Base-by-base conservation (phyloP, 1,284 basidiomycete species). In the Lignosus rhinocerotis region DNA sequence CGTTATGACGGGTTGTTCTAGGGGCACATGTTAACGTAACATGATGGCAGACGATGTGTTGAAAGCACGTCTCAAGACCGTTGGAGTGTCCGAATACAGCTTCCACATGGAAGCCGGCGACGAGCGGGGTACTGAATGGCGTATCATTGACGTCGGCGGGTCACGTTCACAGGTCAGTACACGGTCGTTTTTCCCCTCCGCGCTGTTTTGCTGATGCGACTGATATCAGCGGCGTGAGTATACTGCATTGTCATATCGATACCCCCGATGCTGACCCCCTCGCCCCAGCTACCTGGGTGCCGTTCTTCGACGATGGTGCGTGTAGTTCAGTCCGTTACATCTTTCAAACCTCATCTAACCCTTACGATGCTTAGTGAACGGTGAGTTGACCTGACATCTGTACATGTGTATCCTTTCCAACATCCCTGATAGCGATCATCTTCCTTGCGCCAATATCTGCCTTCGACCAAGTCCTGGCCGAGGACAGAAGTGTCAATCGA, bases 381-480 rank as follows among this genome's bases (percentile, higher is more conserved):
- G 69, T 68, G 21, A 58, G 67, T 47, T 16, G 6, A 32, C 42
- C 12, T 30, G 48, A 48, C 9, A 3, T 41, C 6, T 45, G 2
- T n/a, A 31, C 10, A 41, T 14, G 30, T 44, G 17, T n/a, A 30
- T 19, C 9, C 31, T 42, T 11, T 49, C 49, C 41, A 44, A 33
- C 17, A 32, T 21, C 17, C 25, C 11, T 31, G 49, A 30, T 43
- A 69, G 87, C 89, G 2, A 92, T 92, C 66, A 90, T 92, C 61
- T 92, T 92, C 72, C 82, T 92, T 14, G 90, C 88, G 17, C 90
- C 89, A 14, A 90, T 92, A 74, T 88, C 86, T 31, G 86, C 83
- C 11, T 92, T 92, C 65, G 89, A 92, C 72, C 88, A 92, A 68
- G 86, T 86, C 6, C 77, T 92, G 8, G 73, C 81, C 19, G 89